Base-by-base conservation (phyloP, 73 alveolate species). In the Durusdinium trenchii region DNA sequence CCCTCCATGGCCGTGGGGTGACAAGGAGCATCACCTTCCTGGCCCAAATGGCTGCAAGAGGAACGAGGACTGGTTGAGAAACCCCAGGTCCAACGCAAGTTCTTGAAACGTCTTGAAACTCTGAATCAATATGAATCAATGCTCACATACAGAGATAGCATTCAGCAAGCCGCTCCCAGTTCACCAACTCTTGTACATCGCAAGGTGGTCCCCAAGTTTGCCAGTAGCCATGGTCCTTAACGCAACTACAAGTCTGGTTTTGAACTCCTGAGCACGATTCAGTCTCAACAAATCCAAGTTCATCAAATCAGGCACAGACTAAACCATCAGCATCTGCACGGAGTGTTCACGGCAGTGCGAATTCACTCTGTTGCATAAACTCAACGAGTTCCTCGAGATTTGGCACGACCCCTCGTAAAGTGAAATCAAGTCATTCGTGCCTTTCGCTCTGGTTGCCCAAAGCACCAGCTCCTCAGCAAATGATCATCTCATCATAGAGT, bases 161-260 rank as follows among this genome's bases (percentile, higher is more conserved):
- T 67, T 67, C 81, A 32, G 43, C 42, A 47, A 26, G 46, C 67
- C 20, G 9, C 94, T 83, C 94, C 47, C 5, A 16, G 38, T 26
- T 35, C 35, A 45, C 98, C 45, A 91, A 36, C 30, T 67, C 67
- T 67, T 67, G 86, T 30, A 90, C 54, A 46, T 91, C 89, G 57
- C 51, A 69, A 5, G 98, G 98, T 1, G 98, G 98, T 3, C 98
- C 98, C 90, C 87, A 91, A n/a, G 98, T 69, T 42, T 91, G 75
- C 87, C 73, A 71, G 76, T 91, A 91, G 51, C 98, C 98, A 4
- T 91, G 98, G 45, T 91, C 98, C 98, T 91, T 3, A 45, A 36
- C 86, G 16, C 69, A 45, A 9, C 36, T 32, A 60, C 73, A 23
- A 60, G 30, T 60, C 73, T 60, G 73, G 30, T 57, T 23, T 32